Conservation (phyloP, 2,329 filamentous ascomycete genomes). For the Talaromyces sp. region DNA sequence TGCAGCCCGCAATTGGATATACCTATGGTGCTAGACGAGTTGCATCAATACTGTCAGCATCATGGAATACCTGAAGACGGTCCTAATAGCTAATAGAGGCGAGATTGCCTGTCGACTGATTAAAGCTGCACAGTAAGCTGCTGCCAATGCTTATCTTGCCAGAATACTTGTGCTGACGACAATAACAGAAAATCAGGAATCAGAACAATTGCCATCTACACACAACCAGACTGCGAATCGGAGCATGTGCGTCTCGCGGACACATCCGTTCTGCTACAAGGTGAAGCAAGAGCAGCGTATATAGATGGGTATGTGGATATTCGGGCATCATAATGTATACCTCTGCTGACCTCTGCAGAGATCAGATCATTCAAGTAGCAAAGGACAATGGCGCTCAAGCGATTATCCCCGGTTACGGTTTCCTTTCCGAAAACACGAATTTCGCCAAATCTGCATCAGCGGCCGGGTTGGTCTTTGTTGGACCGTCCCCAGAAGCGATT, state of each 20-base stretch:
- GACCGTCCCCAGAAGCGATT: slow-evolving; percentile 56
- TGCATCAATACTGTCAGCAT: neutral
- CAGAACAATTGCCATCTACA: slow-evolving; percentile 58
- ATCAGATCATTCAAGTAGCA: slow-evolving; percentile 74
- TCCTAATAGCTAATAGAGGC: slow-evolving; percentile 61
- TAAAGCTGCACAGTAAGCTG: slow-evolving; percentile 47
- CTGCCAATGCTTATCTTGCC: neutral
- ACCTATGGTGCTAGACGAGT: neutral
- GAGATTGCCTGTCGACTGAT: slow-evolving; percentile 58
- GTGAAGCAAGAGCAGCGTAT: slow-evolving; percentile 51
- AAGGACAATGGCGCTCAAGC: slow-evolving; percentile 43
- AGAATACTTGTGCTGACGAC: neutral
- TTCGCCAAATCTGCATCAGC: slow-evolving; percentile 57
- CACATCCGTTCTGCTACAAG: slow-evolving; percentile 52
- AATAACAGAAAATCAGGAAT: slow-evolving; percentile 44
- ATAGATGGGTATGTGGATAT: slow-evolving; percentile 28
- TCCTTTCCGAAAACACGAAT: slow-evolving; percentile 62
- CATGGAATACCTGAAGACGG: slow-evolving; percentile 7
- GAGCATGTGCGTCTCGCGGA: slow-evolving; percentile 56
- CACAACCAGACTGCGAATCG: slow-evolving; percentile 55
- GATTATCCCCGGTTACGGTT: slow-evolving; percentile 67
- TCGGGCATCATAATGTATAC: neutral
- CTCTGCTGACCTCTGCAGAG: neutral
- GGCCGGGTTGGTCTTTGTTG: slow-evolving; percentile 60
- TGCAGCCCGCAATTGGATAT: neutral